Conservation (phyloP, 495 filamentous ascomycete species). For the Penicillium canariense region DNA sequence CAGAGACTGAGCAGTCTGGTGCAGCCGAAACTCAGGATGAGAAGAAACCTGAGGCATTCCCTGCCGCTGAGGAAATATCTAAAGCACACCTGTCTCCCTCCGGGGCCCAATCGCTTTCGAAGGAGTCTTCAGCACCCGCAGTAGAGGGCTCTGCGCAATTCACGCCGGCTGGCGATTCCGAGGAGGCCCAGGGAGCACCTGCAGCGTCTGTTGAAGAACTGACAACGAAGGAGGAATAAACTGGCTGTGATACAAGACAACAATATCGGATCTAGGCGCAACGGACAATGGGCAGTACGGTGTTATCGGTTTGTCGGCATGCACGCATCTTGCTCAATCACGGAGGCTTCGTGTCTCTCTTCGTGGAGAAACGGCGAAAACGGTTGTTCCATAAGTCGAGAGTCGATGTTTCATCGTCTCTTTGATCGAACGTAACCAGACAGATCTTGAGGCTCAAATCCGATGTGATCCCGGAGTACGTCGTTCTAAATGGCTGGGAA, state of each 20-base stretch:
- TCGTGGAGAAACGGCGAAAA: constrained; percentile 6
- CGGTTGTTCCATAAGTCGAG: constrained; percentile 6
- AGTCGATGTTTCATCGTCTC: background rate
- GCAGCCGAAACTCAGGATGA: constrained; percentile 21
- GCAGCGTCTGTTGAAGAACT: constrained; percentile 27
- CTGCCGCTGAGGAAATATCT: constrained; percentile 21
- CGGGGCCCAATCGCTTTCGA: constrained; percentile 19
- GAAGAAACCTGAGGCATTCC: constrained; percentile 24
- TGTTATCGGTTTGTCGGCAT: constrained; percentile 38
- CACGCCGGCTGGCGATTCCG: constrained; percentile 18
- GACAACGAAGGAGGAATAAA: constrained; percentile 35
- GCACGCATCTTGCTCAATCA: constrained; percentile 24
- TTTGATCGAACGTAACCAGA: background rate
- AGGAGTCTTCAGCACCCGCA: constrained; percentile 19
- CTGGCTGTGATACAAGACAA: constrained; percentile 13
- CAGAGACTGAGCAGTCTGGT: constrained; percentile 20
- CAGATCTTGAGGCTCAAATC: background rate
- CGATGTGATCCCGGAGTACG: background rate
- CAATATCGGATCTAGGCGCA: constrained; percentile 36
- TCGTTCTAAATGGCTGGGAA: background rate
- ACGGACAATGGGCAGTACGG: constrained; percentile 41
- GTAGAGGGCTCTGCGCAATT: constrained; percentile 23
- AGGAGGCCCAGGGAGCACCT: constrained; percentile 22
- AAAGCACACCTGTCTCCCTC: constrained; percentile 22
- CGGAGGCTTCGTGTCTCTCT: constrained; percentile 20